Evolutionary conservation across 495 filamentous ascomycete species (phyloP).

Genomic region (Penicillium canescens): DNA sequence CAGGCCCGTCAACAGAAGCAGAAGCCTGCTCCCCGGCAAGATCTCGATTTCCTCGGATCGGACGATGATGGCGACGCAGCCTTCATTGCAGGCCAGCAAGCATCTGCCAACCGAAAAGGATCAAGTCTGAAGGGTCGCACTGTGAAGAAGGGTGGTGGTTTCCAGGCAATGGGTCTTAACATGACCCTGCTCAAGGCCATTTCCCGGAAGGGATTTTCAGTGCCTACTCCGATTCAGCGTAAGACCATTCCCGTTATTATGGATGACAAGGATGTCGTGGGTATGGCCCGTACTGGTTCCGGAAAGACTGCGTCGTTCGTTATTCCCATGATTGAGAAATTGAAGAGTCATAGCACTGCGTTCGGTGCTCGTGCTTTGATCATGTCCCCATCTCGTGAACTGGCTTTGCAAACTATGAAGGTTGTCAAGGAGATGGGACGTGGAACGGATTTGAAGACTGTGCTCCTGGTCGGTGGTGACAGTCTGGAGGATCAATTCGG

Average conservation of each 20-base stretch:
- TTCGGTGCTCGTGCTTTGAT: slow-evolving; percentile 85
- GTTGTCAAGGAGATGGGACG: slow-evolving; percentile 91
- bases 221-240: slow-evolving; percentile 95
- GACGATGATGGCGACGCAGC: slow-evolving; percentile 73
- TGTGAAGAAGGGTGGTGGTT: slow-evolving; percentile 92
- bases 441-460: slow-evolving; percentile 85
- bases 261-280: slow-evolving; percentile 88
- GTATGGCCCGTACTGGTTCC: slow-evolving; percentile 95
- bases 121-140: slow-evolving; percentile 79
- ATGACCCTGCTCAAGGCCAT: slow-evolving; percentile 83
- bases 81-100: slow-evolving; percentile 84
- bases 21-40: slow-evolving; percentile 34
- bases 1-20: slow-evolving; percentile 22
- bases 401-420: slow-evolving; percentile 92
- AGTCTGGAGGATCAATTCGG: slow-evolving; percentile 94
- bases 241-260: slow-evolving; percentile 92
- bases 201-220: slow-evolving; percentile 86
- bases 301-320: slow-evolving; percentile 98
- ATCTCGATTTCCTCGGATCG: slow-evolving; percentile 49
- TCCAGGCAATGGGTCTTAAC: slow-evolving; percentile 95
- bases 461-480: slow-evolving; percentile 92
- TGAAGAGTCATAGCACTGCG: slow-evolving; percentile 84
- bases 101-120: slow-evolving; percentile 80
- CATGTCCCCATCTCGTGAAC: slow-evolving; percentile 86
- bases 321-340: slow-evolving; percentile 93